These are phyloP conservation scores for Colletotrichum lini DNA, from an alignment of 2,329 filamentous ascomycete genomes.

Conservation along the genomic window DNA sequence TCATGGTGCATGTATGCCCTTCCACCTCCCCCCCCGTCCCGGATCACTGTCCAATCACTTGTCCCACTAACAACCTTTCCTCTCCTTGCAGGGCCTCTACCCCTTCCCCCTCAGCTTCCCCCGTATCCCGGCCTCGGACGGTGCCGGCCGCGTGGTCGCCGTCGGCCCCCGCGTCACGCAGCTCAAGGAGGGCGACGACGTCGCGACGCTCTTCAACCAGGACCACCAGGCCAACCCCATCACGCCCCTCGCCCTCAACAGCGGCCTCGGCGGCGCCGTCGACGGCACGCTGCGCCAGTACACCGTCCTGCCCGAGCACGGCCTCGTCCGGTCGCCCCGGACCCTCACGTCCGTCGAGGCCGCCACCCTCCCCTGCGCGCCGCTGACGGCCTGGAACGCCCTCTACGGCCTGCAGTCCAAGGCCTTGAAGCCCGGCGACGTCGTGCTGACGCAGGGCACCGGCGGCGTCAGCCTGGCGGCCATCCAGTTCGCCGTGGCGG, in stretches of 20 bases:
- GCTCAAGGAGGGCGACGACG: conserved; percentile 67
- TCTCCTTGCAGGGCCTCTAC: conserved; percentile 57
- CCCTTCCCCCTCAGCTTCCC: conserved; percentile 58
- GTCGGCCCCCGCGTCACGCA: conserved; percentile 64
- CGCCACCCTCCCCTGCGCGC: conserved; percentile 72
- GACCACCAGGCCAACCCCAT: conserved; percentile 63
- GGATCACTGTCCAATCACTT: not conserved
- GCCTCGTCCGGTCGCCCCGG: conserved; percentile 74
- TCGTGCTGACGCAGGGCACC: conserved; percentile 78
- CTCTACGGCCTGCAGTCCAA: conserved; percentile 68
- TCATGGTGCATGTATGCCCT: not conserved
- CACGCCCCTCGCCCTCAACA: conserved; percentile 52
- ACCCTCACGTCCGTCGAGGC: conserved; percentile 68
- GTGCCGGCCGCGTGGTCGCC: conserved; percentile 67
- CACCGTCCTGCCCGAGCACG: conserved; percentile 76
- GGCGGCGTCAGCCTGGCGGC: conserved; percentile 78
- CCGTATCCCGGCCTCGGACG: conserved; percentile 67
- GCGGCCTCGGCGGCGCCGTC: conserved; percentile 77
- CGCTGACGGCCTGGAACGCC: conserved; percentile 76
- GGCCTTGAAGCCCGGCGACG: conserved; percentile 66
- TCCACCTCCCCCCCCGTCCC: too few species aligned
- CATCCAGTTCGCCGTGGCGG: conserved; percentile 69
- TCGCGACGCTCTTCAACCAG: conserved; percentile 75
- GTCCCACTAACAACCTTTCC: conserved; percentile 13
- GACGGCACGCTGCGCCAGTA: conserved; percentile 79